A percentile compares a stretch with the other conserved stretches of the same genome.
phyloP scores from a whole-genome alignment of 345 rosid species.

The Durio zibethinus region DNA sequence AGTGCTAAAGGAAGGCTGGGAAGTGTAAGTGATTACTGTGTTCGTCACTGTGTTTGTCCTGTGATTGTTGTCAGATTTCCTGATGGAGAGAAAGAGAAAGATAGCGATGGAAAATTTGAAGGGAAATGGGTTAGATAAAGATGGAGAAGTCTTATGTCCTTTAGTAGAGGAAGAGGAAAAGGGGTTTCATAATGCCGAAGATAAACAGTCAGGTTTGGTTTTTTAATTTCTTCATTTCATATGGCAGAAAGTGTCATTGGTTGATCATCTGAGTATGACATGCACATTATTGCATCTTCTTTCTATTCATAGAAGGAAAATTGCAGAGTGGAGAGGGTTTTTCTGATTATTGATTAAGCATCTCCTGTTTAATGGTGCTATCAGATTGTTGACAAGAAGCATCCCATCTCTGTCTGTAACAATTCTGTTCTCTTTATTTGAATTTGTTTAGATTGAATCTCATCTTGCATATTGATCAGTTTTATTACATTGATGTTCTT shows the following conservation, averaged over 20 bases:
- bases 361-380: background rate
- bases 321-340: background rate
- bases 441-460: background rate
- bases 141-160: conserved; percentile 31
- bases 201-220: conserved; percentile 45
- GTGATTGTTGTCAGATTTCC: conserved; percentile 75
- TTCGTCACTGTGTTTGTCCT: conserved; percentile 82
- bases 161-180: conserved; percentile 46
- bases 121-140: conserved; percentile 3
- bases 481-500: background rate
- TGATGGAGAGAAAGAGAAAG: conserved; percentile 38
- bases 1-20: conserved; percentile 60
- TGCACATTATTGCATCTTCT: background rate
- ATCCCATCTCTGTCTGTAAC: background rate
- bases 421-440: background rate
- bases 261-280: background rate
- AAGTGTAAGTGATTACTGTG: conserved; percentile 82
- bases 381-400: background rate
- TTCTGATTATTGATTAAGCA: background rate
- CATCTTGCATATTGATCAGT: background rate
- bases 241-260: background rate
- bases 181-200: conserved; percentile 47
- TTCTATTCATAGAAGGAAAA: background rate
- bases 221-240: background rate
- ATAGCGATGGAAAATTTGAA: conserved; percentile 22